Percentiles rank a stretch among this genome's conserved stretches.
Conservation (phyloP, 148 eudicot species). For the Persicaria tinctoria region DNA sequence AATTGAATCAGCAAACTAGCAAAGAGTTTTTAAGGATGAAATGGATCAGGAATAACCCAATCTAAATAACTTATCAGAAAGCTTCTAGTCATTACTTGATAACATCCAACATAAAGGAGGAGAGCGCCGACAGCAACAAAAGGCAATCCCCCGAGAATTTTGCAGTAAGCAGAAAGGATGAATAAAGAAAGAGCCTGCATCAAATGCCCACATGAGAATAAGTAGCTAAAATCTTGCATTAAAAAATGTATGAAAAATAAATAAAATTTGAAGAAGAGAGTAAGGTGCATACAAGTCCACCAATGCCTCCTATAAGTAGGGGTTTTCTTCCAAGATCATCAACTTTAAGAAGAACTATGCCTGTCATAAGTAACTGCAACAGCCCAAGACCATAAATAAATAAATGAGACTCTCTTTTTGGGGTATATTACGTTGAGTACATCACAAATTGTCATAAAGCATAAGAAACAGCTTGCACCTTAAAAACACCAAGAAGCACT, state of each 20-base stretch:
- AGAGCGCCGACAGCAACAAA: conserved; percentile 81
- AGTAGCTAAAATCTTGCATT: not conserved
- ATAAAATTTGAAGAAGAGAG: not conserved
- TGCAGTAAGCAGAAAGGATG: conserved; percentile 89
- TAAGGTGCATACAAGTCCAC: conserved; percentile 65
- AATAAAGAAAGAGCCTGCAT: conserved; percentile 67
- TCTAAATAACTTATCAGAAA: not conserved
- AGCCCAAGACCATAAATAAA: conserved; percentile 4
- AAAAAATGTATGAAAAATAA: not conserved
- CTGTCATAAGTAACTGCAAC: conserved; percentile 81
- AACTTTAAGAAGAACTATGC: conserved; percentile 84
- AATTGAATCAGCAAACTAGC: not conserved
- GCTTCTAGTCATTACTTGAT: conserved; percentile 52
- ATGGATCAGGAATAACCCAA: not conserved
- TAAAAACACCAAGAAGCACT: conserved; percentile 80
- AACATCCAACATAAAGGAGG: conserved; percentile 90
- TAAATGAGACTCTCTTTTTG: not conserved
- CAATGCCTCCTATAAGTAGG: conserved; percentile 80
- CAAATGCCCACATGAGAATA: conserved; percentile 11
- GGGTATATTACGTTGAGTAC: not conserved
- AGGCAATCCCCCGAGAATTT: conserved; percentile 65
- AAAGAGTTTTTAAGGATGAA: not conserved
- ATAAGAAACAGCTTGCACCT: conserved; percentile 35
- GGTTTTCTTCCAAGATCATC: conserved; percentile 96
- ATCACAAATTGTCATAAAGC: conserved; percentile 1